Evolutionary conservation across 352 stramenopile genomes (phyloP), one percentile per base, ranked within the genome.

Genomic region (Phytophthora podocarpi): DNA sequence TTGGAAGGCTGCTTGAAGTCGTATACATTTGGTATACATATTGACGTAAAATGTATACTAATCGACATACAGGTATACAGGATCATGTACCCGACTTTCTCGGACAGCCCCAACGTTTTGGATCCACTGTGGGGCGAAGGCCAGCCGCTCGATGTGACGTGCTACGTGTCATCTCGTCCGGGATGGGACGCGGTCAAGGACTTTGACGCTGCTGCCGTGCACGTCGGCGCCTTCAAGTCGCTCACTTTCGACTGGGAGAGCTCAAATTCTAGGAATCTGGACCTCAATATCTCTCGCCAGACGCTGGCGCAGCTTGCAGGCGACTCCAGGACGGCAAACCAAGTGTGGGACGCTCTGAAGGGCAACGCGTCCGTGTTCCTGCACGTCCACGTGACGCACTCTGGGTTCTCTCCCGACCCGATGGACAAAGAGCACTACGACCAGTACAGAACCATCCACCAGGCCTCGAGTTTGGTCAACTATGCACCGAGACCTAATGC

Each of bases 21-120:
- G n/a, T 55, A 24, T 36, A 60, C 43, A 27, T 34, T 8, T 3
- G 21, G 41, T 53, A 31, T 45, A 57, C 35, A 15, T 39, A 2
- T 24, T 45, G 11, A 49, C 35, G 4, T 40, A 15, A 43, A 2
- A 31, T 54, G 13, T 49, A 46, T 40, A 51, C 48, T 58, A 40
- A 18, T 20, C 20, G 65, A 28, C 16, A 41, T n/a, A 16, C 50
- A 92, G 83, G 64, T 93, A 48, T 89, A 85, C 64, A 52, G 57
- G 50, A 91, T 93, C 67, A 89, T 91, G 69, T 84, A 87, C 37
- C 84, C 84, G 41, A 69, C 64, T 5, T 93, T 91, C 62, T 59
- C 63, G 2, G 46, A 85, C 42, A 68, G 57, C 47, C 42, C 46
- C 6, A 64, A 74, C 32, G 90, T 78, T 4, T 56, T 93, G 12